A percentile compares a stretch with the other conserved stretches of the same genome.
These are phyloP conservation scores for Barnettozyma sucrosica DNA, from an alignment of 805 yeast species.

Conservation along the genomic window DNA sequence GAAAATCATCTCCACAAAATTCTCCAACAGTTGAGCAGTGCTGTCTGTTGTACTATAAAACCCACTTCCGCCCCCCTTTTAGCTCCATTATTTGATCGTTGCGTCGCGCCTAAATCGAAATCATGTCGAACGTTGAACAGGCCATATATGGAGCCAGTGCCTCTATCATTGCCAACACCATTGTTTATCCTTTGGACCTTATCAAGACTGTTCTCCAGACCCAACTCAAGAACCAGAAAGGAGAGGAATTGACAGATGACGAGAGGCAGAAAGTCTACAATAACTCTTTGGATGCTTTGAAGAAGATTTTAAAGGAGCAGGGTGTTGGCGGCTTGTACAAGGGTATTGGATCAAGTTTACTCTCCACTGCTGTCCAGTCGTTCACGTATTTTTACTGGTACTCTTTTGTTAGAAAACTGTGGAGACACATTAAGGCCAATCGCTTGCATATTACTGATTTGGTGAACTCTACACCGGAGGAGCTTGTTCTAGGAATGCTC, in stretches of 20 bases:
- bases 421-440: constrained; percentile 36
- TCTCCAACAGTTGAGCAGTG: neutral
- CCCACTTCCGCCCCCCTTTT: neutral
- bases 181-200: constrained; percentile 77
- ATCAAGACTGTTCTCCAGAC: constrained; percentile 74
- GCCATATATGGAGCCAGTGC: constrained; percentile 83
- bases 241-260: constrained; percentile 5
- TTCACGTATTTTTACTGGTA: constrained; percentile 89
- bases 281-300: constrained; percentile 57
- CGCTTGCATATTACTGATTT: constrained; percentile 26
- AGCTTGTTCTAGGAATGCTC: constrained; percentile 65
- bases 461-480: constrained; percentile 51
- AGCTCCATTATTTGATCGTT: neutral
- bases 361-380: constrained; percentile 71
- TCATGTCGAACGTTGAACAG: constrained; percentile 56
- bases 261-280: constrained; percentile 34
- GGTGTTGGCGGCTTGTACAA: constrained; percentile 69
- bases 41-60: neutral
- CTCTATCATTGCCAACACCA: constrained; percentile 70
- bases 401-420: constrained; percentile 51
- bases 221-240: constrained; percentile 33
- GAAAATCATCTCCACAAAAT: neutral
- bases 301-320: constrained; percentile 46
- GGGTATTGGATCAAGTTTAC: constrained; percentile 60
- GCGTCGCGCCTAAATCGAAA: neutral